Conservation (phyloP, 768 basidiomycete species). For the Termitomyces eurrhizus region DNA sequence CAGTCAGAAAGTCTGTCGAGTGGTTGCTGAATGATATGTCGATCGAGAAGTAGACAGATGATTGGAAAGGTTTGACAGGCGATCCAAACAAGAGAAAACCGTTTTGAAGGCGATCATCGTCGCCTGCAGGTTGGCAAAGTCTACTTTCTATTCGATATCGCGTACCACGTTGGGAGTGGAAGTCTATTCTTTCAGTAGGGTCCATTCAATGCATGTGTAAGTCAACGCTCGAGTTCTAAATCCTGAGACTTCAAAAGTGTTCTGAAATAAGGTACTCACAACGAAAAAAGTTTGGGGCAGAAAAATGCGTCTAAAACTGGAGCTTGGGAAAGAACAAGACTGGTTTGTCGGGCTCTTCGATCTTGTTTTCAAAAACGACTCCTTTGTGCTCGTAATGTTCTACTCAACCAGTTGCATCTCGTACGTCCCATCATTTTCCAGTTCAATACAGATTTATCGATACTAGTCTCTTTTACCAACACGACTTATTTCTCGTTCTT, state of each 20-base stretch:
- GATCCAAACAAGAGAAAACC: too few species aligned
- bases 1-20: too few species aligned
- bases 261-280: not conserved
- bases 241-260: too few species aligned
- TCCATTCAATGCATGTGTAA: not conserved
- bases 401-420: not conserved
- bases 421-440: not conserved
- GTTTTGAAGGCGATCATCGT: too few species aligned
- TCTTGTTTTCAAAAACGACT: not conserved
- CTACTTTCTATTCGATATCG: not conserved
- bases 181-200: not conserved
- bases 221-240: not conserved
- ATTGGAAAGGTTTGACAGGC: too few species aligned
- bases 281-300: not conserved
- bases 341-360: not conserved
- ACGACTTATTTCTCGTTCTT: not conserved
- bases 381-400: not conserved
- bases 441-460: not conserved
- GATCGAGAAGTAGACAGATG: too few species aligned
- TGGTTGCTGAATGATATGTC: too few species aligned
- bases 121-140: not conserved
- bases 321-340: not conserved
- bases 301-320: not conserved
- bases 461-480: not conserved
- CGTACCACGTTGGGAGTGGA: not conserved